Conservation (phyloP, 805 yeast species). For the Ogataea nonfermentans region DNA sequence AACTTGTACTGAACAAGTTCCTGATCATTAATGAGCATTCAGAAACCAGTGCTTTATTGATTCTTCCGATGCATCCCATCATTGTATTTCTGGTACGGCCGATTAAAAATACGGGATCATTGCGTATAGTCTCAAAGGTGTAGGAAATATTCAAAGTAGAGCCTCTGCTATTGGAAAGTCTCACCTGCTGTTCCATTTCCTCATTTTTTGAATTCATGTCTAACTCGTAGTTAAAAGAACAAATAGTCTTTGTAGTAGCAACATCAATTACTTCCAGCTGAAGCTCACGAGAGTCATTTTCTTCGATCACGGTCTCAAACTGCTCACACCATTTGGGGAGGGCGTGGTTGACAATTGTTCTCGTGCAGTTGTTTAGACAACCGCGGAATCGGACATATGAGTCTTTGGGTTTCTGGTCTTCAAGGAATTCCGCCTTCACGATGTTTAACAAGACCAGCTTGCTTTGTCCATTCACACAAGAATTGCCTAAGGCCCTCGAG, state of each 20-base stretch:
- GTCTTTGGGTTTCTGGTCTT: conserved; percentile 10
- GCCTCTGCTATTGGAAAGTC: conserved; percentile 7
- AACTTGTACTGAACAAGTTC: conserved; percentile 9
- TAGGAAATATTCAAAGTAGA: conserved; percentile 13
- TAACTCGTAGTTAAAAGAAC: conserved; percentile 12
- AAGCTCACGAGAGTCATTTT: conserved; percentile 12
- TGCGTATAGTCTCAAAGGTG: conserved; percentile 16
- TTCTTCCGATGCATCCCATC: conserved; percentile 12
- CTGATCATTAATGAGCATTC: conserved; percentile 9
- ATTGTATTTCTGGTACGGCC: conserved; percentile 19
- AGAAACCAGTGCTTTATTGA: conserved; percentile 17
- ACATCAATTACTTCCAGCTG: conserved; percentile 17
- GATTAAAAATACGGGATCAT: conserved; percentile 24
- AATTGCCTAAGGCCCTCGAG: conserved; percentile 8
- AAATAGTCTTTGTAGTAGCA: conserved; percentile 9
- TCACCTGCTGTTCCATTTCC: conserved; percentile 14
- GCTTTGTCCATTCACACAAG: background rate
- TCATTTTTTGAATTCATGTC: conserved; percentile 16
- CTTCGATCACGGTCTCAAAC: conserved; percentile 17
- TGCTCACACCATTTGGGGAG: conserved; percentile 24
- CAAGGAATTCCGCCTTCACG: conserved; percentile 19
- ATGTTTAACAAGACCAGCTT: conserved; percentile 17
- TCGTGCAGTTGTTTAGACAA: conserved; percentile 18
- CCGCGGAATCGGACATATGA: conserved; percentile 20
- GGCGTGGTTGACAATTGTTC: conserved; percentile 15